Evolutionary conservation across 2,329 filamentous ascomycete genomes (phyloP).

Genomic region (Trichoderma aggressivum): DNA sequence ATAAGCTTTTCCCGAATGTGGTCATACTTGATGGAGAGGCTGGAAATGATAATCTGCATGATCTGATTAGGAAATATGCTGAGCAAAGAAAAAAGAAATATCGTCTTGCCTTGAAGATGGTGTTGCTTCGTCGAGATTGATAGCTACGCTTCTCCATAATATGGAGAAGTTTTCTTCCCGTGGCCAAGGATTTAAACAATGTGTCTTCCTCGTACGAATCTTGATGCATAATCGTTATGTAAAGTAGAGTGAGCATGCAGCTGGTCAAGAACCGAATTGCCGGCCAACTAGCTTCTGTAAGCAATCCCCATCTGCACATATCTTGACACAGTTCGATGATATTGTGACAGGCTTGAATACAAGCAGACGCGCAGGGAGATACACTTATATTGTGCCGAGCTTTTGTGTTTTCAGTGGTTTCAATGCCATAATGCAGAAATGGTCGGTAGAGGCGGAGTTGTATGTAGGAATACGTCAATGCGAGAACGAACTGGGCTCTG

Average conservation of each 20-base stretch:
- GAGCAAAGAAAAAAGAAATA: background rate
- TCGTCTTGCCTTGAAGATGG: background rate
- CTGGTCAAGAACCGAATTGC: background rate
- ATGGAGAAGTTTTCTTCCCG: background rate
- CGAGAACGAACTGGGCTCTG: background rate
- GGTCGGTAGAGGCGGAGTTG: background rate
- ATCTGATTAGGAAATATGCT: background rate
- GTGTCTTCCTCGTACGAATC: background rate
- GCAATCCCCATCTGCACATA: background rate
- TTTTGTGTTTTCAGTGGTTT: background rate
- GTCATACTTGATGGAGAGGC: background rate
- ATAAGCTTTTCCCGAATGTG: background rate
- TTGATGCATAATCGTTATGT: background rate
- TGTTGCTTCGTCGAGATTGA: background rate
- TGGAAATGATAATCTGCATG: background rate
- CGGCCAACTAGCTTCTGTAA: background rate
- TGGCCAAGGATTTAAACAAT: background rate
- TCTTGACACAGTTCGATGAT: slow-evolving; percentile 2
- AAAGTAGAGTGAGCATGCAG: background rate
- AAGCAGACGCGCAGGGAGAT: background rate
- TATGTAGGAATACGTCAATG: background rate
- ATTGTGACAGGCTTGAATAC: background rate
- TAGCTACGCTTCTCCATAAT: background rate
- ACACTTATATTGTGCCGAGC: background rate
- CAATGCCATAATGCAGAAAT: background rate